Base-by-base conservation (phyloP, 192 early-diverging fungal species). In the Nowakowskiella sp. region DNA sequence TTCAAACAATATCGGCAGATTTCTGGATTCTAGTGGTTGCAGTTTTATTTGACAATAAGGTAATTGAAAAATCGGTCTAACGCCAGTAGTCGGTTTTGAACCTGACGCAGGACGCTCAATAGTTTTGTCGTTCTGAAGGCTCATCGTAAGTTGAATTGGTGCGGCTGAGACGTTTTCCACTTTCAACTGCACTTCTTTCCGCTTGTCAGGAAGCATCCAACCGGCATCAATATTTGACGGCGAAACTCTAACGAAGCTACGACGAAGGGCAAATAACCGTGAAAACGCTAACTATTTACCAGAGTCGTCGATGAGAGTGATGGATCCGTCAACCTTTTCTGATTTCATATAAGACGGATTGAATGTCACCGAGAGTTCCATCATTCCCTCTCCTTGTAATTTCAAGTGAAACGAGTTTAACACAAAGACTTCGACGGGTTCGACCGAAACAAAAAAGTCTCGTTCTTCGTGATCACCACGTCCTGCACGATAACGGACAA, bases 381-480 rank as follows among this genome's bases (percentile, higher is more conserved):
- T 42, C 7, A 74, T 60, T 4, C 79, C 79, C 45, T 81, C 79
- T 9, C 76, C 79, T 46, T 77, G 74, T 29, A 81, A 60, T 26
- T 55, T 53, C 26, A 81, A 33, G 51, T 74, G 64, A 49, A 74
- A 77, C 16, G 51, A 26, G 44, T 58, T 42, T 22, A 62, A 64
- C 22, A 76, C 58, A 49, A 81, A 81, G 1, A 78, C 58, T 25
- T 77, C 76, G 8, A 58, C 47, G 0, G 79, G 79, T 22, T 74
- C 61, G 9, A 77, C 72, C 1, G 73, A 61, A 6, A 78, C 33
- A 51, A 81, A 81, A 42, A 76, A 72, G 42, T 81, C 79, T 10
- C 73, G 56, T 47, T 81, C 72, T 6, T 57, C 64, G 33, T 70
- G 67, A 42, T 81, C 79, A 27, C 79, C 79, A 30, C 79, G 67